Evolutionary conservation across 371 early-diverging fungal genomes (phyloP), one percentile per base, ranked within the genome.

Genomic region (Fennellomyces sp.): DNA sequence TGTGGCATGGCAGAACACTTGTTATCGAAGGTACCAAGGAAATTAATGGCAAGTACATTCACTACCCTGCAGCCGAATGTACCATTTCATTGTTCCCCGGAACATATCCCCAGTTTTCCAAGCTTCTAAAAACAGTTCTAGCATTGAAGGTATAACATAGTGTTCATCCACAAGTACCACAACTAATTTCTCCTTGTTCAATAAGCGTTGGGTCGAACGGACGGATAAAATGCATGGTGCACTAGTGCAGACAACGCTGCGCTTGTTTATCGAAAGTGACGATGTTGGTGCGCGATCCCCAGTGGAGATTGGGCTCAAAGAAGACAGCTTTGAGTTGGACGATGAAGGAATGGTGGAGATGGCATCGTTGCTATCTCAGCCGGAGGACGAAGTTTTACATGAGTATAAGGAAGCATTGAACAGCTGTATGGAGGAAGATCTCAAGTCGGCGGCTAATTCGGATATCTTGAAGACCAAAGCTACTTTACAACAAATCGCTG

Each of bases 21-120:
- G 17, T 13, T 12, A 30, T 56, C 21, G 41, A 56, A 26, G 45
- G 47, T 11, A 56, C 45, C 30, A 41, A 31, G 45, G 31, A 56
- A 15, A 12, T 49, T 5, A 28, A 49, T 29, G 49, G 25, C 29
- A 28, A n/a, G 28, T 49, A 27, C 28, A 49, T 49, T 27, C 49
- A 49, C n/a, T 49, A 49, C n/a, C 49, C n/a, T 27, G 49, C 49
- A 15, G 49, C 49, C 15, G 49, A 49, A 49, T 49, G 49, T 28
- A 10, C 13, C 28, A 12, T 27, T 27, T n/a, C 49, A 27, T 49
- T 49, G 49, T 28, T 49, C 28, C 49, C 28, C 15, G 49, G 28
- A 11, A 17, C 25, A 7, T 28, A 49, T 25, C 49, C 49, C 25
- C 28, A 48, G 13, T 27, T 48, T 26, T 23, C 48, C 48, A 48